Evolutionary conservation across 768 basidiomycete species (phyloP), one percentile per base, ranked within the genome.

Genomic region (Amanita muscaria): DNA sequence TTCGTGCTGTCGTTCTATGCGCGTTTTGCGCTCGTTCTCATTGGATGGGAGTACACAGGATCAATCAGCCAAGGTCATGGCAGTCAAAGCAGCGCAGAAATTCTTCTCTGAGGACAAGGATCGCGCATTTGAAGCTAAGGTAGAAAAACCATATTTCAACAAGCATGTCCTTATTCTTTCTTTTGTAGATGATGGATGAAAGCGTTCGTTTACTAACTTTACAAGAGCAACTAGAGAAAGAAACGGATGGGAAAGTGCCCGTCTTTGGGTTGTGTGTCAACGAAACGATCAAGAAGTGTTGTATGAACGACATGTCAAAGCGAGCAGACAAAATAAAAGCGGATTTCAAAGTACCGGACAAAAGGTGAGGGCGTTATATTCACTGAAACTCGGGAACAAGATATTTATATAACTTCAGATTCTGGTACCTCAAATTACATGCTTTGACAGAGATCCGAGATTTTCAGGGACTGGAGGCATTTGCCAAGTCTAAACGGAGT

Each of bases 21-120:
- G 5, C 3, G 23, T 21, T 12, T 1, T 21, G 5, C 3, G 23
- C 12, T 10, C 22, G 23, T 12, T 5, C 30, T 4, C 27, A 12
- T 46, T 32, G 16, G 41, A 23, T 22, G 34, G 32, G 22, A 18
- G 27, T 18, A 12, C 15, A 2, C 51, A 96, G 90, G 86, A 92
- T 60, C 78, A 81, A 35, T 54, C 67, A 12, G 76, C 88, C 2
- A 80, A 77, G 56, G 71, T 92, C 29, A 68, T 74, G 0, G 74
- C 81, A 12, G 76, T 94, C 44, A 83, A 83, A 57, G 72, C 79
- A 14, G 90, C 93, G 1, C 86, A 89, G 49, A 97, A 92, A 58
- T 91, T 88, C 63, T 92, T 98, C 57, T 83, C 81, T 1, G 92
- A 99, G 58, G 91, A 98, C 58, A 97, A 92, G 60, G 92, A 98